Conservation (phyloP, 2,329 filamentous ascomycete genomes). For the Xylariales sp. region DNA sequence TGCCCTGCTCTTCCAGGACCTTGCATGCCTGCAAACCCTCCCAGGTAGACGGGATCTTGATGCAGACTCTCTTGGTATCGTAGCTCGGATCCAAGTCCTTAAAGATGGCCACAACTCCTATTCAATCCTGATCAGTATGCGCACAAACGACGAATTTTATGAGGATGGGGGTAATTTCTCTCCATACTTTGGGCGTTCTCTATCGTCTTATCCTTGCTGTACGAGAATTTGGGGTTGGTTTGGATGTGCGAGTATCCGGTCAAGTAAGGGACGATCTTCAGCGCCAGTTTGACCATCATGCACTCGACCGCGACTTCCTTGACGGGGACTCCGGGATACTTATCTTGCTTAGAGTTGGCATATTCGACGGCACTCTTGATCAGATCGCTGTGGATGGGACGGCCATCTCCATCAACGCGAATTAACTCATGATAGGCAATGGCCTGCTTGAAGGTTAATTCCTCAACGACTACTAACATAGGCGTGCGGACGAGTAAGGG, state of each 20-base stretch:
- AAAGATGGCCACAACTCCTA: conserved; percentile 48
- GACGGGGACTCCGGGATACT: conserved; percentile 28
- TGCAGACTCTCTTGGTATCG: conserved; percentile 47
- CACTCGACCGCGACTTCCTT: conserved; percentile 52
- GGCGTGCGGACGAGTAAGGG: too few relatives aligned
- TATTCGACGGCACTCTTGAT: conserved; percentile 31
- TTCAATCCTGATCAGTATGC: conserved; percentile 11
- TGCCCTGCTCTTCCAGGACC: conserved; percentile 45
- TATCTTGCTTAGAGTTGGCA: conserved; percentile 23
- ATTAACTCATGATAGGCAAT: conserved; percentile 45
- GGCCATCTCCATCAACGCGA: conserved; percentile 21
- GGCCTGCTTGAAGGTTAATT: too few relatives aligned
- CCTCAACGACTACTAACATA: too few relatives aligned
- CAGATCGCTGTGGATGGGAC: conserved; percentile 29
- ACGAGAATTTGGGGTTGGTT: conserved; percentile 53
- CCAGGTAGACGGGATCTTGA: conserved; percentile 62
- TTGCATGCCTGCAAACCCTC: conserved; percentile 58
- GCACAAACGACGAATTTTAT: conserved; percentile 1
- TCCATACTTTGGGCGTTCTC: conserved; percentile 44
- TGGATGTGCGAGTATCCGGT: conserved; percentile 54
- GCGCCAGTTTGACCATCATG: conserved; percentile 50
- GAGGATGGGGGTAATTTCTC: background rate
- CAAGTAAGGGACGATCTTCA: conserved; percentile 44
- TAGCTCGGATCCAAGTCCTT: conserved; percentile 36
- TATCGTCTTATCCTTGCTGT: conserved; percentile 43